A percentile compares a stretch with the other conserved stretches of the same genome.
Conservation (phyloP, 2,329 filamentous ascomycete genomes). For the Venturia aucupariae region DNA sequence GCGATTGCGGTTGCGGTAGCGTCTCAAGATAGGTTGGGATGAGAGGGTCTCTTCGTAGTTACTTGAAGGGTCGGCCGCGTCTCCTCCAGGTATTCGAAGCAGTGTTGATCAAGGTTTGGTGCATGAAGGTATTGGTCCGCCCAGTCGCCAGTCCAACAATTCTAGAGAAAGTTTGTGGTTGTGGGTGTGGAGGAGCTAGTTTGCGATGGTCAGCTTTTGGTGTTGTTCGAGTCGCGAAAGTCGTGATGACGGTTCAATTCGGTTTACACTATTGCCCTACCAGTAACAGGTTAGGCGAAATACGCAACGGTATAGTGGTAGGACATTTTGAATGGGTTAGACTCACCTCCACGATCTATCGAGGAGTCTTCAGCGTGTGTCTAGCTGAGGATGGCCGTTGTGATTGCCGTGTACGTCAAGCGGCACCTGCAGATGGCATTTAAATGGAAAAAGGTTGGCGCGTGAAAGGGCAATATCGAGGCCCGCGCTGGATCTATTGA, state of each 20-base stretch:
- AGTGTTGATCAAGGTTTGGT: constrained; percentile 10
- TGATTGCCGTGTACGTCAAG: background rate
- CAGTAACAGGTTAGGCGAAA: background rate
- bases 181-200: background rate
- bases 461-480: background rate
- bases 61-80: background rate
- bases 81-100: background rate
- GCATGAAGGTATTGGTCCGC: constrained; percentile 20
- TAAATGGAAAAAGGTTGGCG: background rate
- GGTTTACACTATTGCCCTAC: too few species aligned
- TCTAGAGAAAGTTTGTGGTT: background rate
- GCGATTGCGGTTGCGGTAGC: background rate
- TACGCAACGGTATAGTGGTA: too few species aligned
- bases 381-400: background rate
- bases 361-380: background rate
- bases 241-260: background rate
- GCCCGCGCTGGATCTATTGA: background rate
- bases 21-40: constrained; percentile 8
- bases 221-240: background rate
- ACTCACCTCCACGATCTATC: background rate
- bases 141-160: constrained; percentile 26
- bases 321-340: background rate
- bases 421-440: background rate
- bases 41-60: constrained; percentile 2
- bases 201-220: background rate